phyloP scores from a whole-genome alignment of 2,329 filamentous ascomycete species.

The Didymella pomorum region DNA sequence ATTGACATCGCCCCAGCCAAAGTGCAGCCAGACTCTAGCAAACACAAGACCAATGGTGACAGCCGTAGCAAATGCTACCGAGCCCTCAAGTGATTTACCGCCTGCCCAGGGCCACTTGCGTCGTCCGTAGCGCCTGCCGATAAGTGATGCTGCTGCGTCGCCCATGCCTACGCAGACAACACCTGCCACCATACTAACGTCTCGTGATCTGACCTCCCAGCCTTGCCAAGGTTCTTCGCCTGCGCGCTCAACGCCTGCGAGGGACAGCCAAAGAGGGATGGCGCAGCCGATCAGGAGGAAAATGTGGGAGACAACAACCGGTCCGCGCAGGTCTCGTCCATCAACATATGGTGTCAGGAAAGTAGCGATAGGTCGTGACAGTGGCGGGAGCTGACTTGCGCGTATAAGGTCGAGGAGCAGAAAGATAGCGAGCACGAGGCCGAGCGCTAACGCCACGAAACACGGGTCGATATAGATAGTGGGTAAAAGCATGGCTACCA shows the following conservation, averaged over 20 bases:
- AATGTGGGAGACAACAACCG: constrained; percentile 94
- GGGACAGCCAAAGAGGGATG: constrained; percentile 88
- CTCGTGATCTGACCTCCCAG: constrained; percentile 76
- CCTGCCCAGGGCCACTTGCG: constrained; percentile 97
- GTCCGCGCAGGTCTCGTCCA: constrained; percentile 88
- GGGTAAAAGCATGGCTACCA: constrained; percentile 94
- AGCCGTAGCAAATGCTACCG: constrained; percentile 78
- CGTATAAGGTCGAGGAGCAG: constrained; percentile 87
- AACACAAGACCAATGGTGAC: constrained; percentile 77
- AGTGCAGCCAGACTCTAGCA: constrained; percentile 75
- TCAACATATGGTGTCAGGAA: constrained; percentile 96
- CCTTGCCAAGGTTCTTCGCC: constrained; percentile 66
- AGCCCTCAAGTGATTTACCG: constrained; percentile 92
- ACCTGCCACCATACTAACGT: constrained; percentile 89
- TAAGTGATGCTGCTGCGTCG: constrained; percentile 89
- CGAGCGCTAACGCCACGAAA: constrained; percentile 81
- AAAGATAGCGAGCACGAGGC: constrained; percentile 81
- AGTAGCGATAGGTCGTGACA: constrained; percentile 82
- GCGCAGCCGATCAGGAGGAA: constrained; percentile 95
- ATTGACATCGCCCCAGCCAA: constrained; percentile 69
- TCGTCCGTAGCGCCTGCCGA: constrained; percentile 85
- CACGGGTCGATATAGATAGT: constrained; percentile 85
- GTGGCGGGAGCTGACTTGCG: constrained; percentile 87
- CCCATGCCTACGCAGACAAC: constrained; percentile 95
- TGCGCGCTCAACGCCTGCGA: constrained; percentile 71